Evolutionary conservation across 495 filamentous ascomycete species (phyloP).

Genomic region (Neurospora pannonica): DNA sequence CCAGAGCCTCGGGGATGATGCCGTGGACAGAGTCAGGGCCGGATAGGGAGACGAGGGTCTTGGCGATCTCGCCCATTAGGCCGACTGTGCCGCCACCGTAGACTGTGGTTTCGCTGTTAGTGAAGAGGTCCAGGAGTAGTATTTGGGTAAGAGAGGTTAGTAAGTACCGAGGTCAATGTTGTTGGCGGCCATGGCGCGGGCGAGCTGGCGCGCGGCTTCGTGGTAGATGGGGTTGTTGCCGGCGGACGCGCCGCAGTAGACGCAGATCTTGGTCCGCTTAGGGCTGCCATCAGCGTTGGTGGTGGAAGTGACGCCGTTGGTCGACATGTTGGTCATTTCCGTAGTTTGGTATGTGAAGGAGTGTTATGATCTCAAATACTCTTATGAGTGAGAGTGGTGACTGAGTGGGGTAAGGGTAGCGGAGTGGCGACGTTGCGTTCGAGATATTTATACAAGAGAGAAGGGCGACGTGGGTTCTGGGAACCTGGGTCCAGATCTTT

Average conservation of each 20-base stretch:
- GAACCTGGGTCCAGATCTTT: background rate
- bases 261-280: conserved; percentile 51
- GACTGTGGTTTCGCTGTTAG: conserved; percentile 33
- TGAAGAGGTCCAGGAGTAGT: background rate
- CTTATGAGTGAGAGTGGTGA: background rate
- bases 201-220: conserved; percentile 71
- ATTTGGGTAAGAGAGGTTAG: background rate
- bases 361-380: background rate
- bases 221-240: conserved; percentile 62
- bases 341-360: background rate
- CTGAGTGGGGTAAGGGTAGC: background rate
- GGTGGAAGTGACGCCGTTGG: conserved; percentile 29
- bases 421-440: background rate
- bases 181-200: conserved; percentile 58
- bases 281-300: conserved; percentile 17
- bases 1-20: conserved; percentile 77
- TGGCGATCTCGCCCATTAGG: conserved; percentile 87
- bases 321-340: conserved; percentile 25
- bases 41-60: conserved; percentile 73
- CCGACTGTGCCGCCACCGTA: conserved; percentile 94
- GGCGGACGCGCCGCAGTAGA: conserved; percentile 71
- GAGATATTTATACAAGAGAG: background rate
- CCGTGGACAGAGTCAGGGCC: conserved; percentile 83
- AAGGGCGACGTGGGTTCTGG: background rate
- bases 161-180: conserved; percentile 55